These are phyloP conservation scores for Barbatosphaeria neglecta DNA, from an alignment of 495 filamentous ascomycete genomes.

Conservation along the genomic window DNA sequence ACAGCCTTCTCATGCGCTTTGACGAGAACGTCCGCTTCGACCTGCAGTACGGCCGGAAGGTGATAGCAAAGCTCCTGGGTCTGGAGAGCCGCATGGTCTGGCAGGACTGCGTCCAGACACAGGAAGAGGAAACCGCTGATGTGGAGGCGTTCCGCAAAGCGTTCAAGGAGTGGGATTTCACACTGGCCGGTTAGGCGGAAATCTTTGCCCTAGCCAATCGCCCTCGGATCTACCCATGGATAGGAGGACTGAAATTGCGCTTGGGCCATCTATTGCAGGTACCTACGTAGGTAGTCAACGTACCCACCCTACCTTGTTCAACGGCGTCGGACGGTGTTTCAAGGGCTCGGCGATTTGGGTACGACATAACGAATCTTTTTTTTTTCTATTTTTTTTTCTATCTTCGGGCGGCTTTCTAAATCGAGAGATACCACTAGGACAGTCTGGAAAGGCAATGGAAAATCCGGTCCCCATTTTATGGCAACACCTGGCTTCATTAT, in stretches of 20 bases:
- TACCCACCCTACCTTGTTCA: no score
- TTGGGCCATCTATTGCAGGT: no score
- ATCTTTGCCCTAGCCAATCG: no score
- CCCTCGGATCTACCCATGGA: no score
- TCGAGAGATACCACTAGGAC: neutral
- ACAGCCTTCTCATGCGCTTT: slow-evolving; percentile 37
- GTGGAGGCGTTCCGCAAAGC: slow-evolving; percentile 69
- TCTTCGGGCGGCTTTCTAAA: neutral
- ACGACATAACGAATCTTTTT: no score
- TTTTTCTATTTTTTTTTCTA: neutral
- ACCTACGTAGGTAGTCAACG: no score
- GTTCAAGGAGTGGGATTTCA: slow-evolving; percentile 84
- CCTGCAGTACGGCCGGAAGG: slow-evolving; percentile 56
- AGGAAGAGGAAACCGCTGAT: slow-evolving; percentile 67
- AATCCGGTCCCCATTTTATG: no score
- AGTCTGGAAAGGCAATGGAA: neutral
- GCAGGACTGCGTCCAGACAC: slow-evolving; percentile 67
- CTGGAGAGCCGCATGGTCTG: slow-evolving; percentile 65
- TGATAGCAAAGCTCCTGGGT: slow-evolving; percentile 77
- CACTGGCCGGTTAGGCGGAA: slow-evolving; percentile 5
- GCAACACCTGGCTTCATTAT: no score
- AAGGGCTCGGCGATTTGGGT: no score
- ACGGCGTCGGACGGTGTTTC: no score
- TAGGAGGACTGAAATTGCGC: no score
- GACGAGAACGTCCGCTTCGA: slow-evolving; percentile 40